Conservation (phyloP, 2,329 filamentous ascomycete species). For the Arthroderma sp. region DNA sequence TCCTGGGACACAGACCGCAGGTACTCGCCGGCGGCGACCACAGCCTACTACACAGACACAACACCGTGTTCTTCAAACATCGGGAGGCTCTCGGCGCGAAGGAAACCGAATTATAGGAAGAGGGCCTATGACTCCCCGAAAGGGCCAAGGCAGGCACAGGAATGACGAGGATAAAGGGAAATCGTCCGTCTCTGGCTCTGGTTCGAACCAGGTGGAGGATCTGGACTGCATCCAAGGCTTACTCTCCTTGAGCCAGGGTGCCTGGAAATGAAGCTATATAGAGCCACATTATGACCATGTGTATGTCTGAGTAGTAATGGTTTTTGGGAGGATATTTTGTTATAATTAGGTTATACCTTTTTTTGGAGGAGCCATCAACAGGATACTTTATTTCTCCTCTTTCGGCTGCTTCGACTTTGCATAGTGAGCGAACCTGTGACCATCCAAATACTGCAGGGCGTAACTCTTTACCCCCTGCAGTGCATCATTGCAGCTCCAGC, state of each 20-base stretch:
- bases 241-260: slow-evolving; percentile 79
- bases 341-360: not conserved
- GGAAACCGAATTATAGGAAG: slow-evolving; percentile 2
- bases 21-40: slow-evolving; percentile 27
- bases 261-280: slow-evolving; percentile 52
- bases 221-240: slow-evolving; percentile 84
- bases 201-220: slow-evolving; percentile 57
- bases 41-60: slow-evolving; percentile 15
- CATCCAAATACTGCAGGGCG: not conserved
- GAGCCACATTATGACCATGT: not conserved
- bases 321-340: not conserved
- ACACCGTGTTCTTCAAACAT: slow-evolving; percentile 4
- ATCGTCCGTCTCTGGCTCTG: not conserved
- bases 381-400: not conserved
- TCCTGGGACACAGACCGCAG: slow-evolving; percentile 35
- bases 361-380: slow-evolving; percentile 1
- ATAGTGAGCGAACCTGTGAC: not conserved
- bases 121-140: slow-evolving; percentile 1
- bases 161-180: not conserved
- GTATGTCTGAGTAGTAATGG: not conserved
- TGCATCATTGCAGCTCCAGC: not conserved
- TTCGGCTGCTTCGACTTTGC: not conserved
- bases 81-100: slow-evolving; percentile 8
- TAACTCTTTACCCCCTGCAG: not conserved
- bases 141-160: not conserved